Percentiles rank a stretch among this genome's conserved stretches.
phyloP scores from a whole-genome alignment of 257 asterid genomes.

The Solanum habrochaites region DNA sequence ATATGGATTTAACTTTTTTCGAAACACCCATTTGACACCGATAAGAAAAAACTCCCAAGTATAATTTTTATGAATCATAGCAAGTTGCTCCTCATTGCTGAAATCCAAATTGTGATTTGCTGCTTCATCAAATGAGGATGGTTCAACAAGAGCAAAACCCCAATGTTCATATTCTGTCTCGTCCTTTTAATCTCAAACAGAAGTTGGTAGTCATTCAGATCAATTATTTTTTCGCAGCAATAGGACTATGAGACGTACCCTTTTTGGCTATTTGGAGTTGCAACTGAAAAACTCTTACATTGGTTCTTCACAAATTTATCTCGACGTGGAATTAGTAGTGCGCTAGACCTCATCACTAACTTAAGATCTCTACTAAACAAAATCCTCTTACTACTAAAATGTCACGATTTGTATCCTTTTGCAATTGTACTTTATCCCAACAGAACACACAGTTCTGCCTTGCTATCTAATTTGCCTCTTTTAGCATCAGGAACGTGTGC shows the following conservation, averaged over 20 bases:
- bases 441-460: background rate
- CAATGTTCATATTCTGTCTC: background rate
- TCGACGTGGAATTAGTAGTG: too few relatives aligned
- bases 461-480: background rate
- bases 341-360: background rate
- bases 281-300: background rate
- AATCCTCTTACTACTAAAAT: background rate
- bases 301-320: background rate
- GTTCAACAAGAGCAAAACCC: too few relatives aligned
- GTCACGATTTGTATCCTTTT: background rate
- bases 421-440: background rate
- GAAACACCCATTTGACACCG: background rate
- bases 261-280: background rate
- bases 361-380: background rate
- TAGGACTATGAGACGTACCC: background rate
- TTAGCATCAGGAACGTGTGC: background rate
- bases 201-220: background rate
- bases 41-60: background rate
- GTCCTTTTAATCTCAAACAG: background rate
- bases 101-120: background rate
- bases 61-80: too few relatives aligned
- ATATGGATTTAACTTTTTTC: too few relatives aligned
- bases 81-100: background rate
- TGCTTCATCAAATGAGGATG: background rate
- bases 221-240: too few relatives aligned